Evolutionary conservation across 139 green algal species (phyloP).

Genomic region (Desmodesmus armatus): DNA sequence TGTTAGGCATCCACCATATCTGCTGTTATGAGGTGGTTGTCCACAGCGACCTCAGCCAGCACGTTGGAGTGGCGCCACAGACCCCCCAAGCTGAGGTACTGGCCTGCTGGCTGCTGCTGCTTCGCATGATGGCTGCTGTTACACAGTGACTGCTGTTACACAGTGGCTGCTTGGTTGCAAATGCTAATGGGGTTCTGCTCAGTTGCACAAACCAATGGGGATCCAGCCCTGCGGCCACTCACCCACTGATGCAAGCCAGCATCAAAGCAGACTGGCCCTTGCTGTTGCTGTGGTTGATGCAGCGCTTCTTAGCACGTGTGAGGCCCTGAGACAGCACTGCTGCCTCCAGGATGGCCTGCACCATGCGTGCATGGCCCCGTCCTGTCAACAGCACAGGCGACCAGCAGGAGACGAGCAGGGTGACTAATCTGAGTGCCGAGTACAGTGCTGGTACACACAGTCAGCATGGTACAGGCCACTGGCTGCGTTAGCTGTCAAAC

Average conservation of each 20-base stretch:
- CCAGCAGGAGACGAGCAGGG: background rate
- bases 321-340: slow-evolving; percentile 58
- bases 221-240: slow-evolving; percentile 31
- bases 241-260: slow-evolving; percentile 69
- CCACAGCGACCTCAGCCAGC: background rate
- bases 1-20: too few species aligned
- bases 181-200: background rate
- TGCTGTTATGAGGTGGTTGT: too few species aligned
- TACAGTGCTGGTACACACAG: too few species aligned
- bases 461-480: too few species aligned
- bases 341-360: slow-evolving; percentile 64
- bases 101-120: slow-evolving; percentile 12
- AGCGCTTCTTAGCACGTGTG: slow-evolving; percentile 50
- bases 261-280: slow-evolving; percentile 66
- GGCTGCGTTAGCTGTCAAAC: too few species aligned
- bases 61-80: background rate
- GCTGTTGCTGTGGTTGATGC: slow-evolving; percentile 64
- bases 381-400: slow-evolving; percentile 37
- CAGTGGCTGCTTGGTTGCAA: background rate
- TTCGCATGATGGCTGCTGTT: background rate
- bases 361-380: slow-evolving; percentile 58
- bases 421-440: too few species aligned
- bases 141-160: background rate
- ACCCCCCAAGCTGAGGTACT: too few species aligned
- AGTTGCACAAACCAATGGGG: too few species aligned